These are phyloP conservation scores for Stephanodiscus minutulus DNA, from an alignment of 108 stramenopile species.

Conservation along the genomic window DNA sequence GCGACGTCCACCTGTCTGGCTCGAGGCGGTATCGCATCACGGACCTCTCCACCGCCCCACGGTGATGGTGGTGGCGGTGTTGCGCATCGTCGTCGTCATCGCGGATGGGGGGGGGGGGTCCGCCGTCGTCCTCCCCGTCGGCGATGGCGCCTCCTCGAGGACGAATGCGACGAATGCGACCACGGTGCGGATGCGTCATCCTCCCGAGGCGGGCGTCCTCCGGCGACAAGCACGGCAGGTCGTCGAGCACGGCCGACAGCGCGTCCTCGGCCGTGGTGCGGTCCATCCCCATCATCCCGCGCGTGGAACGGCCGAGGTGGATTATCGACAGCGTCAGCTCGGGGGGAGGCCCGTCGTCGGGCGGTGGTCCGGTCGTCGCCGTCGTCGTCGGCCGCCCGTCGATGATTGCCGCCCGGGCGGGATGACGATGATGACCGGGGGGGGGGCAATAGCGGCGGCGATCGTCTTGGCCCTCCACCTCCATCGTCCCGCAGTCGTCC, in stretches of 20 bases:
- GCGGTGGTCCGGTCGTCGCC: no score
- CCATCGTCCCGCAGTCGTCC: no score
- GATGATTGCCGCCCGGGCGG: no score
- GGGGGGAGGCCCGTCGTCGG: no score
- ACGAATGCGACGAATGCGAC: no score
- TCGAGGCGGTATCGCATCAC: slow-evolving; percentile 50
- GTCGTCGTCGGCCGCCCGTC: no score
- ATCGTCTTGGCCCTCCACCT: no score
- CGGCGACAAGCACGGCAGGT: neutral
- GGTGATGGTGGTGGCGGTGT: neutral
- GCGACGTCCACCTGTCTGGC: slow-evolving; percentile 61
- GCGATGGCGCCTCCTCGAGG: no score
- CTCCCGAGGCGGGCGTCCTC: neutral
- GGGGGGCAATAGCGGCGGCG: no score
- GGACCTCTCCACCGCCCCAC: slow-evolving; percentile 7
- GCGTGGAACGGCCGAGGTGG: neutral
- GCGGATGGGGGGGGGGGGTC: neutral
- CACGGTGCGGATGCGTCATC: neutral
- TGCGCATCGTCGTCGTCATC: neutral
- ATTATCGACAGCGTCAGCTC: slow-evolving; percentile 3
- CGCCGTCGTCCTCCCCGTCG: no score
- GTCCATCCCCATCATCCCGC: no score
- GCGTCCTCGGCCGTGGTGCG: neutral
- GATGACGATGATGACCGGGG: no score
- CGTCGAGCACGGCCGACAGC: neutral